Evolutionary conservation across 495 filamentous ascomycete genomes (phyloP).

Genomic region (Neurospora sp.): DNA sequence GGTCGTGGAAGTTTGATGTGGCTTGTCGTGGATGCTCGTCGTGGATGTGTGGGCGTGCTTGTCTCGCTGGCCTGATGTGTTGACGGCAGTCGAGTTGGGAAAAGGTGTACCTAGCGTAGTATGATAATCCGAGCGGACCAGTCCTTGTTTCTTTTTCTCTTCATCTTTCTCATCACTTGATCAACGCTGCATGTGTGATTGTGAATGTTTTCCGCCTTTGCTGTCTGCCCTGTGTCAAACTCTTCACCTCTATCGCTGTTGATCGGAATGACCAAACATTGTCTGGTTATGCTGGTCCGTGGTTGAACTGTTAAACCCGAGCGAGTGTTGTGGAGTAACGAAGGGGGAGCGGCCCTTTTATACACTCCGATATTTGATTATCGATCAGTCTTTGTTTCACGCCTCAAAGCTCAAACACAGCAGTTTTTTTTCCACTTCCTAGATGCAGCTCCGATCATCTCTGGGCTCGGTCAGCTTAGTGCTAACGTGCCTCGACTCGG

Average conservation of each 20-base stretch:
- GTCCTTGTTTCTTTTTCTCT: constrained; percentile 1
- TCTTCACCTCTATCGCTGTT: too few relatives aligned
- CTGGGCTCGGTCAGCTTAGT: neutral
- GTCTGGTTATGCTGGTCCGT: too few relatives aligned
- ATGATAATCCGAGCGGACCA: neutral
- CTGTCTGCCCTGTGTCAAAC: too few relatives aligned
- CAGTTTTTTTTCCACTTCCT: neutral
- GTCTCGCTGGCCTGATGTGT: neutral
- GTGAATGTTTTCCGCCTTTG: too few relatives aligned
- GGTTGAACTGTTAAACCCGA: too few relatives aligned
- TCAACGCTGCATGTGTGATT: too few relatives aligned
- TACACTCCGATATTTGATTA: neutral
- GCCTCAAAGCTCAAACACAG: neutral
- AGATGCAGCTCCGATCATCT: neutral
- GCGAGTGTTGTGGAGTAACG: too few relatives aligned
- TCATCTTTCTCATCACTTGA: neutral
- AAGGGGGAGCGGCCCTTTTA: neutral
- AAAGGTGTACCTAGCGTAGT: neutral
- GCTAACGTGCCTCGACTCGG: neutral
- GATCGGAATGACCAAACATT: too few relatives aligned
- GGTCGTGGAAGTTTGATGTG: neutral
- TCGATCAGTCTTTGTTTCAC: neutral
- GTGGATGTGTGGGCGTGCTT: neutral
- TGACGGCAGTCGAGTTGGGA: neutral
- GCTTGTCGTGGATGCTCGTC: neutral